Evolutionary conservation across 202 grass and related monocot genomes (phyloP), one percentile per base, ranked within the genome.

Genomic region (Panicum hallii): DNA sequence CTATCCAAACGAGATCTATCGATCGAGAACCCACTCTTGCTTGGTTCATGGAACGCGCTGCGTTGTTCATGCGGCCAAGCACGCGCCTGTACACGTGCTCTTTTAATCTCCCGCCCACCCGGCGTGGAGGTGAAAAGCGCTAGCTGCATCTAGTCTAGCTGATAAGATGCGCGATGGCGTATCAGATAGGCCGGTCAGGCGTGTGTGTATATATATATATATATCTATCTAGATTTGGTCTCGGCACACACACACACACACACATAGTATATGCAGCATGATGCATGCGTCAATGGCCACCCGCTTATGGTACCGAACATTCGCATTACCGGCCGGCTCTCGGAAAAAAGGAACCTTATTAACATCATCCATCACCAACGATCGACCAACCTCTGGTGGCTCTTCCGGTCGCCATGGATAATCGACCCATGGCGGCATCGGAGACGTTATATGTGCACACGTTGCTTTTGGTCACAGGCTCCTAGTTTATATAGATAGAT

Each of bases 301-400:
- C 13, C 4, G 26, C 42, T 55, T 66, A 7, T 80, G 41, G 63
- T 70, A 77, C 54, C 79, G 72, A 78, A 83, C 55, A 78, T 38
- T 77, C 26, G 73, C 86, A 88, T 72, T 79, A 72, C 46, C 17
- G 50, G 73, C 46, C 17, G 50, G 73, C 52, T 56, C 42, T 56
- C 42, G 0, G 4, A 11, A 63, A 28, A 26, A 26, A 36, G 1
- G 14, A 15, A 48, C 9, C 9, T 60, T 67, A 40, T 38, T 38
- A 38, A 38, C 36, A 38, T 32, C 63, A 67, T 38, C 43, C 0
- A 40, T 46, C 63, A 41, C 43, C 44, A 63, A 54, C 32, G 20
- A 58, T 4, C 56, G 41, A 38, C 36, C 36, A 38, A 38, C 36
- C 5, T 63, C 13, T 7, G 30, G 9, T 52, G 62, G 19, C 38